Conservation (phyloP, 495 filamentous ascomycete genomes). For the Annulohypoxylon bovei region DNA sequence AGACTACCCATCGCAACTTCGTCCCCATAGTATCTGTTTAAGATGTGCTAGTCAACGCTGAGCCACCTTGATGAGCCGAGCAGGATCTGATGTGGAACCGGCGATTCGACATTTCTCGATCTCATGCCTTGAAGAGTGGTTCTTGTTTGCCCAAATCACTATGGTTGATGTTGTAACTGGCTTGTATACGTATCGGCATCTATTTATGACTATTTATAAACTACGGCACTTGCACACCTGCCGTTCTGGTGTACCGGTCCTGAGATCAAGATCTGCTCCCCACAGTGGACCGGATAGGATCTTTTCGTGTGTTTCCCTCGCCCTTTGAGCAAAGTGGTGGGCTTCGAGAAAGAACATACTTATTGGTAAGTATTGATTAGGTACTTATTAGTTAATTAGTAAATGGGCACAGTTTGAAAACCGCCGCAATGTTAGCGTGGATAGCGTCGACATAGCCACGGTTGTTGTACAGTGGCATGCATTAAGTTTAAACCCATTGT, state of each 20-base stretch:
- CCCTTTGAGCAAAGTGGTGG: neutral
- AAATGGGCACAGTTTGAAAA: neutral
- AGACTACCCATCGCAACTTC: neutral
- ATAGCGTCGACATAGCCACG: neutral
- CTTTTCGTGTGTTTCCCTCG: neutral
- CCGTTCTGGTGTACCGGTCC: neutral
- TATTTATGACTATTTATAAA: conserved; percentile 6
- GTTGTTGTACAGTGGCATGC: too few species aligned
- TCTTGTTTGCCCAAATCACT: neutral
- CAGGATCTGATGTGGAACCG: neutral
- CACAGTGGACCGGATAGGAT: neutral
- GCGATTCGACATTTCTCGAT: neutral
- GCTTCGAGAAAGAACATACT: neutral
- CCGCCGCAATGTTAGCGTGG: neutral
- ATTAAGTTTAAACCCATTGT: too few species aligned
- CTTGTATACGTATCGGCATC: neutral
- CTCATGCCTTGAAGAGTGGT: neutral
- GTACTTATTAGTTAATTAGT: neutral
- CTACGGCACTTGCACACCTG: neutral
- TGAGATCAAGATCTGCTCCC: neutral
- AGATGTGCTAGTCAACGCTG: neutral
- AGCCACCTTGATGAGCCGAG: neutral
- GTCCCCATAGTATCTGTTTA: neutral
- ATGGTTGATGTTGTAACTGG: neutral
- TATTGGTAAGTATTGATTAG: neutral